These are phyloP conservation scores for Xylariaceae sp. DNA, from an alignment of 2,329 filamentous ascomycete genomes.

Conservation along the genomic window DNA sequence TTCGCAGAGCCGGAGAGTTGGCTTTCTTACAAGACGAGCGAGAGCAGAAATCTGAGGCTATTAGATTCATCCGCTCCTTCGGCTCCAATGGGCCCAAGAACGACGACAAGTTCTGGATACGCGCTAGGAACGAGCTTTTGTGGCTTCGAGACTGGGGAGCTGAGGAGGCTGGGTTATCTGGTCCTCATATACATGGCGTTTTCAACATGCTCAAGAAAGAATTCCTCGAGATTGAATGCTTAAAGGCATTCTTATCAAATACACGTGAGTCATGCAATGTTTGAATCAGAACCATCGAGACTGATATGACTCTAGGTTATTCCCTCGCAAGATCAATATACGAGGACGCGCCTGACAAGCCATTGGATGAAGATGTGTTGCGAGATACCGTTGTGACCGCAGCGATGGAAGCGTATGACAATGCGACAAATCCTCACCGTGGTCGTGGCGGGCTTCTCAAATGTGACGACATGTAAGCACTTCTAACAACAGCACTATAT, in stretches of 20 bases:
- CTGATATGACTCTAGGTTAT: conserved; percentile 49
- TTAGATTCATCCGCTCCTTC: conserved; percentile 57
- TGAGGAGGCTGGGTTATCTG: conserved; percentile 37
- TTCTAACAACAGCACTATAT: background rate
- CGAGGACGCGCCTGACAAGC: conserved; percentile 47
- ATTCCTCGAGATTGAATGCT: conserved; percentile 66
- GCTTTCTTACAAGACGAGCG: conserved; percentile 60
- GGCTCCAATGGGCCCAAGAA: conserved; percentile 49
- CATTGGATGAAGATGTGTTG: conserved; percentile 50
- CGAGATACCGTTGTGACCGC: conserved; percentile 60
- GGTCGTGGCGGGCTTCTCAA: conserved; percentile 74
- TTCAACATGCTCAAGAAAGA: conserved; percentile 59
- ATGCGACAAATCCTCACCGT: conserved; percentile 77
- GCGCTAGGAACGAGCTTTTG: conserved; percentile 60
- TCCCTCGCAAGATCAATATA: conserved; percentile 62
- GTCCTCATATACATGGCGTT: conserved; percentile 43
- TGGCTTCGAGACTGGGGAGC: conserved; percentile 75
- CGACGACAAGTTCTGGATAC: conserved; percentile 64
- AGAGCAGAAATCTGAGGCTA: conserved; percentile 61
- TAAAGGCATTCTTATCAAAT: conserved; percentile 64
- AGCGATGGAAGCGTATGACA: conserved; percentile 72
- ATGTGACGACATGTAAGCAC: conserved; percentile 68
- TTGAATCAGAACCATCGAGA: background rate
- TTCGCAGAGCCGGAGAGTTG: conserved; percentile 59
- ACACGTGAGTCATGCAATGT: conserved; percentile 47